Conservation (phyloP, 495 filamentous ascomycete species). For the Extremus antarcticus region DNA sequence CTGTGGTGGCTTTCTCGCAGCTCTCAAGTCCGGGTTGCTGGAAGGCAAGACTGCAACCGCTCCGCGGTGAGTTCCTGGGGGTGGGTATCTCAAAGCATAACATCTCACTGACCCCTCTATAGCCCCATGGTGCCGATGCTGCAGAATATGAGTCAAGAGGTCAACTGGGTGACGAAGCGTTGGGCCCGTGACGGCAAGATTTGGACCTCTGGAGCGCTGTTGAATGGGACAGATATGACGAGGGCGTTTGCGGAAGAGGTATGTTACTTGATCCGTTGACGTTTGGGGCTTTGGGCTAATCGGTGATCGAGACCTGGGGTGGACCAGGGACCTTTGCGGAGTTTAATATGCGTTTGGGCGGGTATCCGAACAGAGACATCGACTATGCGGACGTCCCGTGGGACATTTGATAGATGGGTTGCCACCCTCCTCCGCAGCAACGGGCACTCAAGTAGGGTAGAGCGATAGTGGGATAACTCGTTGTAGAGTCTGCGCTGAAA, state of each 20-base stretch:
- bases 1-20: slow-evolving; percentile 43
- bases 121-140: slow-evolving; percentile 38
- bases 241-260: slow-evolving; percentile 21
- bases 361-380: not conserved
- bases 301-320: too few relatives aligned
- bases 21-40: slow-evolving; percentile 41
- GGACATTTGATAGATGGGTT: not conserved
- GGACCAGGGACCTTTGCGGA: not conserved
- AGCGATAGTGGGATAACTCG: too few relatives aligned
- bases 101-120: too few relatives aligned
- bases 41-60: slow-evolving; percentile 40
- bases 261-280: too few relatives aligned
- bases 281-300: too few relatives aligned
- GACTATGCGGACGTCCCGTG: not conserved
- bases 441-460: too few relatives aligned
- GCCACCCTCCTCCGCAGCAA: too few relatives aligned
- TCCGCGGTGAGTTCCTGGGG: too few relatives aligned
- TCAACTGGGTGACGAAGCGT: slow-evolving; percentile 37
- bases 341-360: not conserved
- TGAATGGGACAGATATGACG: slow-evolving; percentile 29
- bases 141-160: slow-evolving; percentile 35
- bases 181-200: slow-evolving; percentile 49
- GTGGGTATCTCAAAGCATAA: too few relatives aligned
- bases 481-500: too few relatives aligned
- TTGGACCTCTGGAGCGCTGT: slow-evolving; percentile 37